Evolutionary conservation across 805 yeast species (phyloP).

Genomic region (Yamadazyma scolyti): DNA sequence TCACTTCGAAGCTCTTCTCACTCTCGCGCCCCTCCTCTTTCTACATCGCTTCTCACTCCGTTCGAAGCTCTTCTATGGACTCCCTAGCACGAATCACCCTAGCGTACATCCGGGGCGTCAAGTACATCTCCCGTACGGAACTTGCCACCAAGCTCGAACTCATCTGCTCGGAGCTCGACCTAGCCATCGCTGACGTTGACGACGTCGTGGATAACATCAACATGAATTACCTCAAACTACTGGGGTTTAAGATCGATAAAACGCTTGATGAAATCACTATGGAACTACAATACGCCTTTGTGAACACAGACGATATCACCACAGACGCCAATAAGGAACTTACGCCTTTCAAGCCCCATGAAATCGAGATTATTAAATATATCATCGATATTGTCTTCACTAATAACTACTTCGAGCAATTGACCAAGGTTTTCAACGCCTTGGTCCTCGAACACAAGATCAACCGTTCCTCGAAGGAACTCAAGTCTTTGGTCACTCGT

Average conservation of each 20-base stretch:
- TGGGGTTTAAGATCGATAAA: slow-evolving; percentile 43
- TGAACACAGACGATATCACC: slow-evolving; percentile 11
- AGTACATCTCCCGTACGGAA: slow-evolving; percentile 16
- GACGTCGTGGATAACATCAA: slow-evolving; percentile 25
- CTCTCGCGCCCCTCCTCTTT: no score
- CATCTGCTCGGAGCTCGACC: slow-evolving; percentile 11
- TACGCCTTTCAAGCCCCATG: slow-evolving; percentile 32
- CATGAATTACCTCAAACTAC: slow-evolving; percentile 23
- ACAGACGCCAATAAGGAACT: slow-evolving; percentile 31
- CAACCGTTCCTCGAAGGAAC: slow-evolving; percentile 30
- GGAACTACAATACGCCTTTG: slow-evolving; percentile 29
- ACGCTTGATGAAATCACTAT: slow-evolving; percentile 33
- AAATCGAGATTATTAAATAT: slow-evolving; percentile 40
- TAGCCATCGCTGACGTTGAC: slow-evolving; percentile 1
- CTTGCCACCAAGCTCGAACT: slow-evolving; percentile 19
- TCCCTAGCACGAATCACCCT: slow-evolving; percentile 13
- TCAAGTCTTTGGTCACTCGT: slow-evolving; percentile 18
- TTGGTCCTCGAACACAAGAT: slow-evolving; percentile 7
- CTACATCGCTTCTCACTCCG: no score
- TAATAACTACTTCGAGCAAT: slow-evolving; percentile 4
- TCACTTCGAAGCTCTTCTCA: no score
- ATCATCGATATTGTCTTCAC: slow-evolving; percentile 39
- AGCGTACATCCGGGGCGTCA: slow-evolving; percentile 27
- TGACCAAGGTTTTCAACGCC: slow-evolving; percentile 5
- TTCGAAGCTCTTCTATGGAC: no score